phyloP scores from a whole-genome alignment of 2,329 filamentous ascomycete species.

The Pseudogymnoascus sp. region DNA sequence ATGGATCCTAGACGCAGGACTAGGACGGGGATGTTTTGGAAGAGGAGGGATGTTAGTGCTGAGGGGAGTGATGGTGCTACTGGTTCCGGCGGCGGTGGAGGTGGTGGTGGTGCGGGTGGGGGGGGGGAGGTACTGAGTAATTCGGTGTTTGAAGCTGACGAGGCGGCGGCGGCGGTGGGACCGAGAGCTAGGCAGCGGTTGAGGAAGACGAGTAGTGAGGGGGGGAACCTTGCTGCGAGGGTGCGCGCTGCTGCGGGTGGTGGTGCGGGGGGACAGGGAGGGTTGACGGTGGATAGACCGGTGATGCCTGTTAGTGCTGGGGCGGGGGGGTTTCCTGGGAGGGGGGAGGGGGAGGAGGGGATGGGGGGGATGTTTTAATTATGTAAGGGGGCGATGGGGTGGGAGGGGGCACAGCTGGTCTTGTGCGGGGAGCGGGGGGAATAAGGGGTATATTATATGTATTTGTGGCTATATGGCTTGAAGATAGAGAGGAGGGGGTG shows the following conservation, averaged over 20 bases:
- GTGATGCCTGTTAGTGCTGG: background rate
- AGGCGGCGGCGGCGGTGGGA: background rate
- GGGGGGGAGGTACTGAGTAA: background rate
- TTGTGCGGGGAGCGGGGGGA: no score
- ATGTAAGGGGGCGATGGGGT: no score
- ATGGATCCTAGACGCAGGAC: background rate
- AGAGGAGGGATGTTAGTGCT: background rate
- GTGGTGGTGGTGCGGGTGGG: no score
- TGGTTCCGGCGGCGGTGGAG: no score
- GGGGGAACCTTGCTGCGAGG: constrained; percentile 24
- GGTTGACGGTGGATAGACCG: background rate
- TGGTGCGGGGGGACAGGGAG: background rate
- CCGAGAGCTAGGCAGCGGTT: constrained; percentile 20
- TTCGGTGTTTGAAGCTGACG: background rate
- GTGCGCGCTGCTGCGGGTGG: constrained; percentile 19
- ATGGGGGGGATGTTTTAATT: background rate
- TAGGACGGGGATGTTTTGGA: background rate
- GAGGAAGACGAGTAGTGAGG: constrained; percentile 26
- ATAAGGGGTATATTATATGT: no score
- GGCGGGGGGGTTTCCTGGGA: background rate
- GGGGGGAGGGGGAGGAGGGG: background rate
- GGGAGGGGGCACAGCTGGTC: no score
- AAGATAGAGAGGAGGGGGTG: no score
- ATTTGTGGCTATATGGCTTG: no score
- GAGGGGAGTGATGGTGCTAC: background rate